Percentiles rank a stretch among this genome's conserved stretches.
Conservation (phyloP, 2,329 filamentous ascomycete species). For the Hypoxylon sp. region DNA sequence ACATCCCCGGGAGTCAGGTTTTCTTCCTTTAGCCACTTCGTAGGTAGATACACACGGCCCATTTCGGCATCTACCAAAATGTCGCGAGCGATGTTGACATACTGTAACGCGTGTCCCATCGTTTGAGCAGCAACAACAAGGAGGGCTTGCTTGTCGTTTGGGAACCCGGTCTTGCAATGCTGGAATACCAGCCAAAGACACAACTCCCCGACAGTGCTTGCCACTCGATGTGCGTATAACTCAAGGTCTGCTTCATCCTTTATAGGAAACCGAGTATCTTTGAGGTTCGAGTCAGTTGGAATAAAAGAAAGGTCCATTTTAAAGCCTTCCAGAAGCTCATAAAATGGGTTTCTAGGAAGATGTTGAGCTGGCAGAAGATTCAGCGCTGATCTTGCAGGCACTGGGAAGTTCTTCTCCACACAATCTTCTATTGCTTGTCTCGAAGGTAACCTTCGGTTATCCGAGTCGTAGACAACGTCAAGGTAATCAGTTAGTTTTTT, state of each 20-base stretch:
- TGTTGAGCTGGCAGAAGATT: constrained; percentile 65
- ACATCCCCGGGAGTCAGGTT: constrained; percentile 64
- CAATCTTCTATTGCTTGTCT: constrained; percentile 44
- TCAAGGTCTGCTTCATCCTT: constrained; percentile 65
- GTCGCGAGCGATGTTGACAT: constrained; percentile 79
- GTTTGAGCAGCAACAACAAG: constrained; percentile 65
- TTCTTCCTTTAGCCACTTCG: constrained; percentile 67
- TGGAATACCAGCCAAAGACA: constrained; percentile 73
- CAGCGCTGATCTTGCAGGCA: constrained; percentile 61
- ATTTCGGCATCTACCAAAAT: constrained; percentile 72
- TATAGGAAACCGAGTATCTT: constrained; percentile 60
- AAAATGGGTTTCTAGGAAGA: constrained; percentile 67
- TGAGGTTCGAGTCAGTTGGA: constrained; percentile 8
- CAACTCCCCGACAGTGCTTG: constrained; percentile 75
- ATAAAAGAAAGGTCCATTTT: constrained; percentile 71
- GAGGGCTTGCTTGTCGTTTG: constrained; percentile 46
- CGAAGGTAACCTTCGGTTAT: constrained; percentile 40
- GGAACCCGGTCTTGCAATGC: constrained; percentile 54
- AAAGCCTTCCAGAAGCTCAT: constrained; percentile 72
- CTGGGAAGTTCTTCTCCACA: constrained; percentile 61
- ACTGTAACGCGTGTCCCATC: constrained; percentile 80
- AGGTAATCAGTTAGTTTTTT: constrained; percentile 65
- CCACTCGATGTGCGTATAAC: constrained; percentile 71
- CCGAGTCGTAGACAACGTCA: constrained; percentile 57
- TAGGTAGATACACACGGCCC: constrained; percentile 73